Conservation (phyloP, 345 rosid genomes). For the Syzygium aqueum region DNA sequence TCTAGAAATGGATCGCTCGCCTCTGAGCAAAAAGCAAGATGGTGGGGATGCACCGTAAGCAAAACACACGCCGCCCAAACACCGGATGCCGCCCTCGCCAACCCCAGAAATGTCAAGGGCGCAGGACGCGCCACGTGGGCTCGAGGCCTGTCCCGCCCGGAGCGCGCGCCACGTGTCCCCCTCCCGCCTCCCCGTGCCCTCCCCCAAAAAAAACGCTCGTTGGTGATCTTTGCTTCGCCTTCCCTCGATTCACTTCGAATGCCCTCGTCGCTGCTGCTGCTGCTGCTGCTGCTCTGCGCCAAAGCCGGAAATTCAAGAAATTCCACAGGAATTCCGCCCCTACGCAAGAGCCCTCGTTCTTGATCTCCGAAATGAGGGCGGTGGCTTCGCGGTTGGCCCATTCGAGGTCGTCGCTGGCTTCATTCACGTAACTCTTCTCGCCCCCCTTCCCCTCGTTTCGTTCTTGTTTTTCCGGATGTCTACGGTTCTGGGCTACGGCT, state of each 20-base stretch:
- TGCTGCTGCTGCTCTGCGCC: neutral
- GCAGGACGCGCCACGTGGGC: conserved; percentile 17
- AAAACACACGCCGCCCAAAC: neutral
- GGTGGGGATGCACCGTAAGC: neutral
- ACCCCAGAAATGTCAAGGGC: conserved; percentile 2
- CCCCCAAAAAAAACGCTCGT: neutral
- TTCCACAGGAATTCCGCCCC: no score
- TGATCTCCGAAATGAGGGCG: conserved; percentile 19
- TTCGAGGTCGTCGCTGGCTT: conserved; percentile 20
- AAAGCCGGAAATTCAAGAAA: neutral
- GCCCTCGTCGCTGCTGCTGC: neutral
- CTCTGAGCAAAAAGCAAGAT: no score
- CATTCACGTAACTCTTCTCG: conserved; percentile 18
- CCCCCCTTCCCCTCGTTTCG: neutral
- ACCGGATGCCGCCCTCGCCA: neutral
- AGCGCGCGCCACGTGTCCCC: conserved; percentile 21
- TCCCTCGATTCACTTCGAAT: neutral
- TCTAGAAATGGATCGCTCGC: neutral
- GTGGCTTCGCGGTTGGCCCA: conserved; percentile 32
- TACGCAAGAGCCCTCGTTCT: neutral
- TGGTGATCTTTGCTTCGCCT: neutral
- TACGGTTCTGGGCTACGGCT: neutral
- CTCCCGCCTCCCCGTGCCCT: neutral
- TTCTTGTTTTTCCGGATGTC: neutral
- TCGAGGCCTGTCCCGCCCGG: conserved; percentile 8